phyloP scores from a whole-genome alignment of 2,329 filamentous ascomycete species.

The Graphilbum sp. region DNA sequence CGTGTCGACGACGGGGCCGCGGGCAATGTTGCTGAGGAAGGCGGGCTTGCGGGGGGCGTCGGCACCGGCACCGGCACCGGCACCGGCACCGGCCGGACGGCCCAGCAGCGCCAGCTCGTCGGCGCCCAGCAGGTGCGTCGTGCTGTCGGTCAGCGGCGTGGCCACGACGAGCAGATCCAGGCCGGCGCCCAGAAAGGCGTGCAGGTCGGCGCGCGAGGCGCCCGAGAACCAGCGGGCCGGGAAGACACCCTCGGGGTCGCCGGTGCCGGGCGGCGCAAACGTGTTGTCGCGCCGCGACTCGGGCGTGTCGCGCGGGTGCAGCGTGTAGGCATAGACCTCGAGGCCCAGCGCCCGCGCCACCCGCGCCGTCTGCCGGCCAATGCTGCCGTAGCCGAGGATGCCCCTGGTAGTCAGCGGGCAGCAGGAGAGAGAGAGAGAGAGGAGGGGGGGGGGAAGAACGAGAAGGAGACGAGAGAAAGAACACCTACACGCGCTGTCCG shows the following conservation, averaged over 20 bases:
- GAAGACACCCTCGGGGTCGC: constrained; percentile 31
- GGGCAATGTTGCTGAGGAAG: constrained; percentile 56
- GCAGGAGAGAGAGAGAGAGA: not conserved
- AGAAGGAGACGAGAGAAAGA: not conserved
- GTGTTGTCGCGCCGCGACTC: constrained; percentile 46
- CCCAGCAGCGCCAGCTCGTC: constrained; percentile 30
- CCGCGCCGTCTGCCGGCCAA: constrained; percentile 35
- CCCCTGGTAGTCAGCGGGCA: constrained; percentile 17
- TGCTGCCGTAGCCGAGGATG: constrained; percentile 37
- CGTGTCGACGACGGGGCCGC: constrained; percentile 34
- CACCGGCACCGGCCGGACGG: not conserved
- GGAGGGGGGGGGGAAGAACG: not conserved
- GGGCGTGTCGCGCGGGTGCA: constrained; percentile 48
- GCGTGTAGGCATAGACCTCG: constrained; percentile 60
- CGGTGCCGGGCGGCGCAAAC: constrained; percentile 53
- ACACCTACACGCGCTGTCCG: constrained; percentile 26
- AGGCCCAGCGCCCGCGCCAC: constrained; percentile 51
- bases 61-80: too few species aligned
- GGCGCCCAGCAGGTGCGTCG: constrained; percentile 31
- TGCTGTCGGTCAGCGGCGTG: constrained; percentile 31
- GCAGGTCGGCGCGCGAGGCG: constrained; percentile 22
- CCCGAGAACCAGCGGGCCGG: constrained; percentile 36
- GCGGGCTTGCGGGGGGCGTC: constrained; percentile 23
- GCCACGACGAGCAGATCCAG: constrained; percentile 37
- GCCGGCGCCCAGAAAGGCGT: constrained; percentile 31